phyloP scores from a whole-genome alignment of 129 eudicot species.

The Flaveria sonorensis region DNA sequence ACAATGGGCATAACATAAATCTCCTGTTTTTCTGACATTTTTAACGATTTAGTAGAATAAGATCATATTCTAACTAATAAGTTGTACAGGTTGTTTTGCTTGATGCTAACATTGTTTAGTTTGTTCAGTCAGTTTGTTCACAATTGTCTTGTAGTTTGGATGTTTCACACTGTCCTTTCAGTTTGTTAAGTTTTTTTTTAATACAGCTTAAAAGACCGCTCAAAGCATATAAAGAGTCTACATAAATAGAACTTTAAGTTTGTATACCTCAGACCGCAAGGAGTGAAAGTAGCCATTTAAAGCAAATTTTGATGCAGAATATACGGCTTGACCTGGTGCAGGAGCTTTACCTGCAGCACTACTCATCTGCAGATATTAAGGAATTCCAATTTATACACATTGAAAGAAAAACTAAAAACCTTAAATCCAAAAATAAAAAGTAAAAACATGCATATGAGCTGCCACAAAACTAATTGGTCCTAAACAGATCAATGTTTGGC shows the following conservation, averaged over 20 bases:
- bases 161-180: background rate
- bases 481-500: background rate
- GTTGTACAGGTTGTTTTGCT: background rate
- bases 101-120: background rate
- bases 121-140: constrained; percentile 1
- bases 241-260: constrained; percentile 34
- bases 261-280: constrained; percentile 90
- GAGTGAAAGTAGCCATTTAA: constrained; percentile 88
- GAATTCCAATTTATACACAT: background rate
- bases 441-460: background rate
- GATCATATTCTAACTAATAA: constrained; percentile 3
- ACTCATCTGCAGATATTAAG: constrained; percentile 70
- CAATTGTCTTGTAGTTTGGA: background rate
- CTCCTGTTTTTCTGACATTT: background rate
- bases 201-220: background rate
- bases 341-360: constrained; percentile 99
- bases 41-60: background rate
- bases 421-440: background rate
- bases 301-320: constrained; percentile 91
- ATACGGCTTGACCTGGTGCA: constrained; percentile 95
- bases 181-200: background rate
- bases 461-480: background rate
- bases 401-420: background rate
- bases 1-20: background rate
- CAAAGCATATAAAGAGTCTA: constrained; percentile 4